Conservation (phyloP, 192 early-diverging fungal genomes). For the Coemansia sp. region DNA sequence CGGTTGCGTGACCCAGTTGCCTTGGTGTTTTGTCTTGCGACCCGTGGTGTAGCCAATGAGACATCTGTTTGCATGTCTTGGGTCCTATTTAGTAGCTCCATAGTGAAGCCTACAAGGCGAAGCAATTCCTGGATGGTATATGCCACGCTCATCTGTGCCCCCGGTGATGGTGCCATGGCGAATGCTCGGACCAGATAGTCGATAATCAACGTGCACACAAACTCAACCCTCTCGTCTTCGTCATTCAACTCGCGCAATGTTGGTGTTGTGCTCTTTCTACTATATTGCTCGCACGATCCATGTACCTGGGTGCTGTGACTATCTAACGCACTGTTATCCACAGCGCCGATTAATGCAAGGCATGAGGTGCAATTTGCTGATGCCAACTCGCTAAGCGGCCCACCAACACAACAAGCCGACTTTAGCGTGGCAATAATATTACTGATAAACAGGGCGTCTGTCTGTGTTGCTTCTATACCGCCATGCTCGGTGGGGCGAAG, state of each 20-base stretch:
- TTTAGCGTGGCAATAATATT: slow-evolving; percentile 15
- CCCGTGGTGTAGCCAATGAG: slow-evolving; percentile 6
- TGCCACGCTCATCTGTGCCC: slow-evolving; percentile 43
- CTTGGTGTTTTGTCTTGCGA: slow-evolving; percentile 2
- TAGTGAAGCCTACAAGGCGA: slow-evolving; percentile 39
- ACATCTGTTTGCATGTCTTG: neutral
- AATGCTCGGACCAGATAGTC: slow-evolving; percentile 46
- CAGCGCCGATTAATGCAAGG: slow-evolving; percentile 32
- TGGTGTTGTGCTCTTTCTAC: neutral
- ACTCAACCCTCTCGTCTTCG: slow-evolving; percentile 40
- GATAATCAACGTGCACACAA: slow-evolving; percentile 42
- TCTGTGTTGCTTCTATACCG: slow-evolving; percentile 4
- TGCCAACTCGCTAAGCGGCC: slow-evolving; percentile 32
- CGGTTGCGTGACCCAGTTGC: slow-evolving; percentile 6
- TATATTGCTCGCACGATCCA: neutral
- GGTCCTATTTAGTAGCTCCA: slow-evolving; percentile 17
- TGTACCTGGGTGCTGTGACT: neutral
- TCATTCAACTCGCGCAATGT: slow-evolving; percentile 21
- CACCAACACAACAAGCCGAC: slow-evolving; percentile 21
- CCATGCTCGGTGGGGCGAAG: neutral
- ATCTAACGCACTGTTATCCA: slow-evolving; percentile 15
- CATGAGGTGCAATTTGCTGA: slow-evolving; percentile 44
- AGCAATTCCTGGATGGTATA: slow-evolving; percentile 53
- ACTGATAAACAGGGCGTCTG: slow-evolving; percentile 23
- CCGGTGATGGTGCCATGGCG: slow-evolving; percentile 47